These are phyloP conservation scores for Jamesozyma hellenica DNA, from an alignment of 805 yeast genomes.

Conservation along the genomic window DNA sequence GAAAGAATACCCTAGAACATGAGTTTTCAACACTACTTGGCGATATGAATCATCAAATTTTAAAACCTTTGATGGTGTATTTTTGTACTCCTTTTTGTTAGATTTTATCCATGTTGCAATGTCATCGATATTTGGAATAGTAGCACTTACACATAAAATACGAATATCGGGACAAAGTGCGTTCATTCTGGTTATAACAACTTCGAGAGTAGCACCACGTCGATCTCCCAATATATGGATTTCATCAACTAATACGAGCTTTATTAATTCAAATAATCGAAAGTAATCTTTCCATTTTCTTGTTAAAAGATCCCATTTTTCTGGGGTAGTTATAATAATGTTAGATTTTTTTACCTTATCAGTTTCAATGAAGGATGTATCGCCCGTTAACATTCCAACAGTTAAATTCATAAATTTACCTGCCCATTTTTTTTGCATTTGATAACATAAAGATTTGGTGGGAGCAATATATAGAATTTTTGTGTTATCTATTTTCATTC, in stretches of 20 bases:
- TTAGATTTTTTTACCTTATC: constrained; percentile 40
- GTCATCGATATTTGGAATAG: constrained; percentile 43
- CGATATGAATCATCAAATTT: constrained; percentile 40
- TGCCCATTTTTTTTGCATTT: constrained; percentile 40
- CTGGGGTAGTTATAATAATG: constrained; percentile 50
- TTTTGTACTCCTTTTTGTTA: constrained; percentile 4
- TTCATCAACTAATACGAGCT: constrained; percentile 40
- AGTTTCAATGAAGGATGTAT: constrained; percentile 37
- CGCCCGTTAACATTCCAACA: constrained; percentile 47
- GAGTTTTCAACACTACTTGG: constrained; percentile 34
- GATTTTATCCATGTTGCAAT: constrained; percentile 36
- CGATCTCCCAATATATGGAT: constrained; percentile 37
- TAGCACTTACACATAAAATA: constrained; percentile 42
- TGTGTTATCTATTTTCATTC: constrained; percentile 9
- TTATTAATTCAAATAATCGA: constrained; percentile 33
- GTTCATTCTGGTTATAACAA: constrained; percentile 40
- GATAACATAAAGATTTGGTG: constrained; percentile 46
- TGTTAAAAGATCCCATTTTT: constrained; percentile 51
- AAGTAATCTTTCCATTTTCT: constrained; percentile 39
- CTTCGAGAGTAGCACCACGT: constrained; percentile 43
- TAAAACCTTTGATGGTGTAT: constrained; percentile 28
- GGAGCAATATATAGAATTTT: constrained; percentile 47
- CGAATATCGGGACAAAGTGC: constrained; percentile 30
- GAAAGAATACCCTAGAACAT: constrained; percentile 36
- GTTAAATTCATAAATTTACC: constrained; percentile 34